Conservation (phyloP, 768 basidiomycete genomes). For the Pleurotus tuoliensis region DNA sequence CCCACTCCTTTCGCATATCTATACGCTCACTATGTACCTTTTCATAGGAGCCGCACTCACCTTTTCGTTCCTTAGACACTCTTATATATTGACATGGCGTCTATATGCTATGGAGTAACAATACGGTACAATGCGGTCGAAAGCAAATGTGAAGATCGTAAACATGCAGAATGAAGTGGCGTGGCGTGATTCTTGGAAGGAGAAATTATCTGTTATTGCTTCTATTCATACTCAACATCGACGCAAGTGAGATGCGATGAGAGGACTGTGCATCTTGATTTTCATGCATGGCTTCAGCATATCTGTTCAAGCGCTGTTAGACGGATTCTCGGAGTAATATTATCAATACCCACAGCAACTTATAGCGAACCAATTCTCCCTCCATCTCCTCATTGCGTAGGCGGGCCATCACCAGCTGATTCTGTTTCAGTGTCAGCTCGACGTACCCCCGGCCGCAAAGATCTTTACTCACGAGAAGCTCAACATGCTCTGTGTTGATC, state of each 20-base stretch:
- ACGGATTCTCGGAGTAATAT: conserved; percentile 6
- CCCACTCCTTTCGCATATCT: background rate
- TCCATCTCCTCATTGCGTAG: conserved; percentile 92
- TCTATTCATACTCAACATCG: conserved; percentile 29
- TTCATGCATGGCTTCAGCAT: conserved; percentile 76
- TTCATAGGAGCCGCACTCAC: no score
- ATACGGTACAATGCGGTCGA: conserved; percentile 5
- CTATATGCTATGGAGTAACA: conserved; percentile 2
- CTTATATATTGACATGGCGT: background rate
- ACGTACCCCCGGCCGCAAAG: no score
- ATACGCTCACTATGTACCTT: no score
- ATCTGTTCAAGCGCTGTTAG: conserved; percentile 24
- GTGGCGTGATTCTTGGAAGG: background rate
- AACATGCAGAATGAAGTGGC: background rate
- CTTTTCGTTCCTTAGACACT: background rate
- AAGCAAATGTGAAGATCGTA: background rate
- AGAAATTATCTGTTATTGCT: background rate
- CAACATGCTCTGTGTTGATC: conserved; percentile 79
- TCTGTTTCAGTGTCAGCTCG: conserved; percentile 36
- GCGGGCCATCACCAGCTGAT: conserved; percentile 86
- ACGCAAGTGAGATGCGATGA: conserved; percentile 53
- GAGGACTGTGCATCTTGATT: conserved; percentile 69
- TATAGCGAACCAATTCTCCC: conserved; percentile 90
- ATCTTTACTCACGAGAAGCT: conserved; percentile 49
- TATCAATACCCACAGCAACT: conserved; percentile 63